Evolutionary conservation across 139 green algal genomes (phyloP), one percentile per base, ranked within the genome.

Genomic region (Tetradesmus lagerheimii): DNA sequence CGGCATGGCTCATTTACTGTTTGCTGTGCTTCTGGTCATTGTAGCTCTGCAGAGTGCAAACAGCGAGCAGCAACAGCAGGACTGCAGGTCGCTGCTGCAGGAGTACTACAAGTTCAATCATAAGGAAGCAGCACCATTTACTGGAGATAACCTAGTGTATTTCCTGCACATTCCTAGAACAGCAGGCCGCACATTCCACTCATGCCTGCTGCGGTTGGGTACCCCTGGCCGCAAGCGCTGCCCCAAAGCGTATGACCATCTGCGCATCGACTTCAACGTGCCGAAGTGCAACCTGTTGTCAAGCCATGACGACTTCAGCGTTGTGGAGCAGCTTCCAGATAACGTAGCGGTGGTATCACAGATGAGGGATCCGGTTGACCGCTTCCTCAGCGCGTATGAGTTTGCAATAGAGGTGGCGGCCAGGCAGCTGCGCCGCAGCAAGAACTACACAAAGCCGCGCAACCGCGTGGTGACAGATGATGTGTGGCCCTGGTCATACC

Each of bases 131-230:
- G 82, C 47, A 2, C 88, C 88, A 15, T 93, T 91, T 83, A 90
- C 90, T 35, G 83, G 83, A 9, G 57, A 92, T 9, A 94, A 97
- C 80, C 88, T 98, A 75, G 83, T 98, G 6, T 99, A 98, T 91
- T 99, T 99, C 93, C 86, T 99, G 67, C 98, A 99, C 90, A 94
- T 99, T 23, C 98, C 98, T 37, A 80, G 98, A 23, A 99, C 98
- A 50, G 98, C 97, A 29, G 98, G 98, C 34, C 94, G 97, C 31
- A 99, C 96, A 11, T 98, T 97, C 39, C 92, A 97, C 50, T 75
- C 80, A 18, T 91, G 88, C 67, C 45, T 91, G 31, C 77, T 93
- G 29, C 66, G 66, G 1, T 43, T 62, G 27, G 85, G 81, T 29
- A 93, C 87, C 23, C 91, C 85, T 31, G 76, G 85, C n/a, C 38